Percentiles rank a stretch among this genome's conserved stretches.
phyloP scores from a whole-genome alignment of 2,329 filamentous ascomycete genomes.

The Blastomyces parvus region DNA sequence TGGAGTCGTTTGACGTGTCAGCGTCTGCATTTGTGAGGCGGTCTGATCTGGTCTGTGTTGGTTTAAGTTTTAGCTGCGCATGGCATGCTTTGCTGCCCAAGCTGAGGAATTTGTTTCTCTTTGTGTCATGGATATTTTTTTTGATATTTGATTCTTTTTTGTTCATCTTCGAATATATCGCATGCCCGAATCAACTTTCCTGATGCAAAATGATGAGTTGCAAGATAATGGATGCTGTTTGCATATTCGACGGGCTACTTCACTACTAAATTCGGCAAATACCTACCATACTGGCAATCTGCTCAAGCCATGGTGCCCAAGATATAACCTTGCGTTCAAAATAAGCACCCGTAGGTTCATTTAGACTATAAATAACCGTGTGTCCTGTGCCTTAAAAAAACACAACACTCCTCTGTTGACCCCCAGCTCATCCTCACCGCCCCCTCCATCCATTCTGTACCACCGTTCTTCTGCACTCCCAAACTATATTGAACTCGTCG shows the following conservation, averaged over 20 bases:
- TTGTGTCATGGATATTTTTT: background rate
- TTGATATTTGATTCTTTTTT: background rate
- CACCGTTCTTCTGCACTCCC: background rate
- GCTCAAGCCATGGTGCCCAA: background rate
- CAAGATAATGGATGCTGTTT: no score
- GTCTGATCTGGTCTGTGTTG: background rate
- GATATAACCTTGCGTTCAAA: background rate
- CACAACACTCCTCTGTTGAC: background rate
- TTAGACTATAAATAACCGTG: background rate
- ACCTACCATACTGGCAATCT: background rate
- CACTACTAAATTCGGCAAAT: background rate
- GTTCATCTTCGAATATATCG: background rate
- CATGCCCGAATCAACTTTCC: no score
- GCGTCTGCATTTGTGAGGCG: background rate
- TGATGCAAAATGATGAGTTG: no score
- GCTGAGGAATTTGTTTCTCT: background rate
- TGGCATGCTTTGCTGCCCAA: constrained; percentile 1
- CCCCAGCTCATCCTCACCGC: background rate
- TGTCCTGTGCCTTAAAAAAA: background rate
- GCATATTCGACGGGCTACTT: background rate
- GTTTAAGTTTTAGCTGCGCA: no score
- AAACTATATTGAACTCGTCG: background rate
- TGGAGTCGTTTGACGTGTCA: background rate
- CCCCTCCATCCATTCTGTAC: background rate
- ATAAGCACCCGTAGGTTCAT: background rate